Conservation (phyloP, 2,329 filamentous ascomycete species). For the Cadophora sp. region DNA sequence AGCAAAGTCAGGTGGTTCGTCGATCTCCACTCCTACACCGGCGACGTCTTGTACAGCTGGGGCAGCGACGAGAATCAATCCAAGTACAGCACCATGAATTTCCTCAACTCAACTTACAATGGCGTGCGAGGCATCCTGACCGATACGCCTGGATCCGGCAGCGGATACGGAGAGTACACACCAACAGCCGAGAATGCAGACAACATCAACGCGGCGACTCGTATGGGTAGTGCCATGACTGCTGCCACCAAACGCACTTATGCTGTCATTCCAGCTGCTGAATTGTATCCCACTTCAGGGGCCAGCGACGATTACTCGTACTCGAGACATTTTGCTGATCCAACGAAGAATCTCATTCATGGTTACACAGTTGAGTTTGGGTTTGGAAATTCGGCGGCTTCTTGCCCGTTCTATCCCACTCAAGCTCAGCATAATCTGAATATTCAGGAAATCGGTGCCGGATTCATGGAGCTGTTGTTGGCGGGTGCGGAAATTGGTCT, state of each 20-base stretch:
- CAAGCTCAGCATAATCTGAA: slow-evolving; percentile 50
- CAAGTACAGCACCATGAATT: slow-evolving; percentile 54
- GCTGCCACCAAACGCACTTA: slow-evolving; percentile 49
- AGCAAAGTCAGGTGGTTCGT: slow-evolving; percentile 61
- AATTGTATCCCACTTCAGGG: slow-evolving; percentile 55
- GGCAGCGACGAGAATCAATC: slow-evolving; percentile 61
- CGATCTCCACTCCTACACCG: slow-evolving; percentile 62
- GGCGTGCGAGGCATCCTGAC: slow-evolving; percentile 55
- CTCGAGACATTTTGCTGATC: slow-evolving; percentile 50
- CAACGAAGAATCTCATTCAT: slow-evolving; percentile 48
- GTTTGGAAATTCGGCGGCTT: slow-evolving; percentile 32
- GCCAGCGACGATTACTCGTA: slow-evolving; percentile 55
- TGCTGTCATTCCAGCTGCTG: slow-evolving; percentile 47
- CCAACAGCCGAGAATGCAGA: slow-evolving; percentile 46
- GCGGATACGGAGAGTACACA: slow-evolving; percentile 54
- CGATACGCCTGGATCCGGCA: slow-evolving; percentile 44
- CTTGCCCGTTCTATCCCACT: slow-evolving; percentile 55
- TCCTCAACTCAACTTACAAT: slow-evolving; percentile 59
- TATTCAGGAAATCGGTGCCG: slow-evolving; percentile 53
- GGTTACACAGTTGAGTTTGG: slow-evolving; percentile 58
- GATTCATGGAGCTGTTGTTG: slow-evolving; percentile 55
- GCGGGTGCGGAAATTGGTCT: slow-evolving; percentile 39
- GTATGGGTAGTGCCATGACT: slow-evolving; percentile 50
- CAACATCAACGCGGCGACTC: slow-evolving; percentile 44
- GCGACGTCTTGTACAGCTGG: slow-evolving; percentile 62